phyloP scores from a whole-genome alignment of 148 eudicot species.

The Rhododendron ovatum region DNA sequence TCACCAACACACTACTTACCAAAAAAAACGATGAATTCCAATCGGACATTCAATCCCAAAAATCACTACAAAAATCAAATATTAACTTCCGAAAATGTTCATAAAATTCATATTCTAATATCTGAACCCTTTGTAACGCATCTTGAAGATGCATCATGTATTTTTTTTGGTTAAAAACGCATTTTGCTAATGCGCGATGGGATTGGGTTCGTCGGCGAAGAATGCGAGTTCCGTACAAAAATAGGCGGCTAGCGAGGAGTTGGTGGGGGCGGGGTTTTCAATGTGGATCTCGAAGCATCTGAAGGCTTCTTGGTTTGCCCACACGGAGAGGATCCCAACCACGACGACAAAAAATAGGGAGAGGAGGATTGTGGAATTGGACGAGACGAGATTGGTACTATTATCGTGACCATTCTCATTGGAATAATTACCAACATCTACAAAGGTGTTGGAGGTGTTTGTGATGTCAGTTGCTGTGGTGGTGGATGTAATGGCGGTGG shows the following conservation, averaged over 20 bases:
- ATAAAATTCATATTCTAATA: too few species aligned
- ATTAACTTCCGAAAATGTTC: too few species aligned
- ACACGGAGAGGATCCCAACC: conserved; percentile 36
- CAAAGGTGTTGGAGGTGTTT: not conserved
- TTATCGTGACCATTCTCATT: not conserved
- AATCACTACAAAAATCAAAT: too few species aligned
- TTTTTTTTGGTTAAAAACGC: too few species aligned
- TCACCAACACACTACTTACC: too few species aligned
- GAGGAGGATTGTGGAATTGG: conserved; percentile 20
- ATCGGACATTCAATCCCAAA: too few species aligned
- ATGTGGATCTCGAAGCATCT: conserved; percentile 47
- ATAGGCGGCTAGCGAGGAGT: conserved; percentile 28
- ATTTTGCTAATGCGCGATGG: too few species aligned
- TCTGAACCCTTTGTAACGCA: too few species aligned
- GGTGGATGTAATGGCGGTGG: conserved; percentile 3
- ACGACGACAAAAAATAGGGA: conserved; percentile 29
- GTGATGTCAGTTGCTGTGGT: conserved; percentile 1
- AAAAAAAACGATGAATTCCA: too few species aligned
- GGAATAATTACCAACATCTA: not conserved
- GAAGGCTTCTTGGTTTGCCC: conserved; percentile 67
- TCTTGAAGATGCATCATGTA: too few species aligned
- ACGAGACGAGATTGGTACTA: not conserved
- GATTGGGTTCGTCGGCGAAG: too few species aligned
- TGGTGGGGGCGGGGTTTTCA: conserved; percentile 29
- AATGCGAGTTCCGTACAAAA: not conserved